Percentiles rank a stretch among this genome's conserved stretches.
Evolutionary conservation across 2,329 filamentous ascomycete species (phyloP).

Genomic region (Fusarium praegraminearum): DNA sequence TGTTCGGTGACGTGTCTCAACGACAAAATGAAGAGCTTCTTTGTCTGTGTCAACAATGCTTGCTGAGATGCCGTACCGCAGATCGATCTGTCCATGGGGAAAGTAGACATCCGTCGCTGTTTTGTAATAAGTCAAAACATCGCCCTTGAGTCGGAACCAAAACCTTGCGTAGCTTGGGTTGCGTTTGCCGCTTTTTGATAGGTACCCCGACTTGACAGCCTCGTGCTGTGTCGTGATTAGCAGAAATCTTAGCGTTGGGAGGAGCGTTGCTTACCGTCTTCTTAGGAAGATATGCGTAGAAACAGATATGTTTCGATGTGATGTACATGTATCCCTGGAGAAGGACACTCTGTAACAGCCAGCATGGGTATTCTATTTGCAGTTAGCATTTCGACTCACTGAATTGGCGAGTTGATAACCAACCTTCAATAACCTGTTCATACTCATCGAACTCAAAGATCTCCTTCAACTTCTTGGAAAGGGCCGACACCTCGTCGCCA

Average conservation of each 20-base stretch:
- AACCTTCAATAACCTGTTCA: conserved; percentile 86
- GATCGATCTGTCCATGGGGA: conserved; percentile 89
- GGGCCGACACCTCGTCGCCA: conserved; percentile 63
- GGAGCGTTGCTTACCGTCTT: conserved; percentile 73
- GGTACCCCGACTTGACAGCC: conserved; percentile 85
- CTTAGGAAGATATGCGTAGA: conserved; percentile 96
- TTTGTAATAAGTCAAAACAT: conserved; percentile 90
- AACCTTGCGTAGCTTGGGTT: conserved; percentile 90
- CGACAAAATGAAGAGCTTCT: conserved; percentile 80
- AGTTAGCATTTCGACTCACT: conserved; percentile 29
- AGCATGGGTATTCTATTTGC: conserved; percentile 85
- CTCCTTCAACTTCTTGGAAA: conserved; percentile 80
- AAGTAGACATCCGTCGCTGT: conserved; percentile 91
- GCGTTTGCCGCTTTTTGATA: conserved; percentile 88
- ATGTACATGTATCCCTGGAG: conserved; percentile 97
- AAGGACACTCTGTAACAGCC: conserved; percentile 89
- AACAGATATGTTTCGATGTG: conserved; percentile 91
- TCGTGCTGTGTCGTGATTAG: conserved; percentile 65
- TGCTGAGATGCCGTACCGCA: conserved; percentile 92
- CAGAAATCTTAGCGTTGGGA: neutral
- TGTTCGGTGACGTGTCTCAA: conserved; percentile 84
- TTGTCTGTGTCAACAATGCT: conserved; percentile 80
- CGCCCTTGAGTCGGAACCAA: conserved; percentile 93
- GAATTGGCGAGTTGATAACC: conserved; percentile 13
- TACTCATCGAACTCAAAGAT: conserved; percentile 86